phyloP scores from a whole-genome alignment of 2,329 filamentous ascomycete genomes.

The Drechslera avenae region DNA sequence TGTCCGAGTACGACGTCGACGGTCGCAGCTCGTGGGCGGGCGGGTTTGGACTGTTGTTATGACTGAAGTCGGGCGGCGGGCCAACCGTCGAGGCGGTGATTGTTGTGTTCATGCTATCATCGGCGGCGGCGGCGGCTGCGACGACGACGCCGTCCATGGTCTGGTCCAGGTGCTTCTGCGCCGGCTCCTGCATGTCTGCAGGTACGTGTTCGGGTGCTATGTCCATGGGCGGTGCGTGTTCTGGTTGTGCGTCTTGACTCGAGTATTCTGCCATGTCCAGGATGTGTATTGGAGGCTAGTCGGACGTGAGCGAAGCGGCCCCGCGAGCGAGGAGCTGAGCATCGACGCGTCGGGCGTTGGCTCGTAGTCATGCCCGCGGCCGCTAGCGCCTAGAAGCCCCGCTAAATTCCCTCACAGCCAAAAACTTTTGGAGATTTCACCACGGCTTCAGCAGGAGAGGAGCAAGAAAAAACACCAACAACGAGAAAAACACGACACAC shows the following conservation, averaged over 20 bases:
- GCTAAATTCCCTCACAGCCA: constrained; percentile 2
- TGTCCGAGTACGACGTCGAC: constrained; percentile 61
- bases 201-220: constrained; percentile 5
- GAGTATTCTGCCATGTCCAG: constrained; percentile 5
- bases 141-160: constrained; percentile 39
- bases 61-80: constrained; percentile 48
- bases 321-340: constrained; percentile 37
- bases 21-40: constrained; percentile 56
- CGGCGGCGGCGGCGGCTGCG: constrained; percentile 31
- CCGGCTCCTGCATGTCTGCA: constrained; percentile 23
- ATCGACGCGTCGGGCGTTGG: background rate
- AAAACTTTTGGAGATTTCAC: constrained; percentile 27
- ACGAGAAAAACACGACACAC: constrained; percentile 3
- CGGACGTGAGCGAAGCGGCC: constrained; percentile 26
- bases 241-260: constrained; percentile 21
- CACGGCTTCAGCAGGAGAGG: no score
- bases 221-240: constrained; percentile 20
- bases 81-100: constrained; percentile 49
- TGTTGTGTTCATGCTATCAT: constrained; percentile 56
- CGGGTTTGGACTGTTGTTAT: constrained; percentile 30
- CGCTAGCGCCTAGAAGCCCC: no score
- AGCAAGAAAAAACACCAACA: background rate
- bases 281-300: constrained; percentile 8
- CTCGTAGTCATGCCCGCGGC: no score
- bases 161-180: constrained; percentile 44